These are phyloP conservation scores for Wallemia ichthyophaga DNA, from an alignment of 1,284 basidiomycete genomes.

Conservation along the genomic window DNA sequence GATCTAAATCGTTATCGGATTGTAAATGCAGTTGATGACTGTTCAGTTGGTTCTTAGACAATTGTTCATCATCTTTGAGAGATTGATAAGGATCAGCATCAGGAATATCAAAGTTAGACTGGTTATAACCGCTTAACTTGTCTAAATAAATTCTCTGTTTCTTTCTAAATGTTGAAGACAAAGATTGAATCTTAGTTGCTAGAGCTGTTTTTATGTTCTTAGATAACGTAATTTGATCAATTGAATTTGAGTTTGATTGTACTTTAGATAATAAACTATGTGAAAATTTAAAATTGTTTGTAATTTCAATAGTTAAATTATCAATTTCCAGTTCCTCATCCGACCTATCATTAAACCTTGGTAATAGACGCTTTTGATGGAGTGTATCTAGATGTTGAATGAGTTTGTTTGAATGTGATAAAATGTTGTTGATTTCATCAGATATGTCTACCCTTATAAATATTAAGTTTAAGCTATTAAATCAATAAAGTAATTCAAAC, in stretches of 20 bases:
- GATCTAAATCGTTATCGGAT: constrained; percentile 5
- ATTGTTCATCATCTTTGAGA: constrained; percentile 3
- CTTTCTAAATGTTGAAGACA: constrained; percentile 77
- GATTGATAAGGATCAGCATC: constrained; percentile 1
- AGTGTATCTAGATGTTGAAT: not conserved
- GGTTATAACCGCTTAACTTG: not conserved
- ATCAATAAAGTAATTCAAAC: no score
- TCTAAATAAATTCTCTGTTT: constrained; percentile 79
- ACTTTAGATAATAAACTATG: not conserved
- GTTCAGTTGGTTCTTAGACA: constrained; percentile 4
- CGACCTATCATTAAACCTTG: not conserved
- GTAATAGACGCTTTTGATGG: not conserved
- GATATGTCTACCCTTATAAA: not conserved
- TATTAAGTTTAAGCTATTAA: no score
- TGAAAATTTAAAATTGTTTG: not conserved
- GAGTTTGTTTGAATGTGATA: not conserved
- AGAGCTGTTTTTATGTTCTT: constrained; percentile 92
- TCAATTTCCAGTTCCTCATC: constrained; percentile 14
- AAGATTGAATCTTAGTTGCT: constrained; percentile 74
- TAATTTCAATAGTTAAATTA: constrained; percentile 23
- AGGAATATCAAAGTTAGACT: not conserved
- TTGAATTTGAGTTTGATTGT: not conserved
- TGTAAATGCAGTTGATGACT: constrained; percentile 3
- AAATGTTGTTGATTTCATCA: not conserved
- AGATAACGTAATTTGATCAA: constrained; percentile 35